Conservation (phyloP, 805 yeast genomes). For the Myxozyma mucilagina region DNA sequence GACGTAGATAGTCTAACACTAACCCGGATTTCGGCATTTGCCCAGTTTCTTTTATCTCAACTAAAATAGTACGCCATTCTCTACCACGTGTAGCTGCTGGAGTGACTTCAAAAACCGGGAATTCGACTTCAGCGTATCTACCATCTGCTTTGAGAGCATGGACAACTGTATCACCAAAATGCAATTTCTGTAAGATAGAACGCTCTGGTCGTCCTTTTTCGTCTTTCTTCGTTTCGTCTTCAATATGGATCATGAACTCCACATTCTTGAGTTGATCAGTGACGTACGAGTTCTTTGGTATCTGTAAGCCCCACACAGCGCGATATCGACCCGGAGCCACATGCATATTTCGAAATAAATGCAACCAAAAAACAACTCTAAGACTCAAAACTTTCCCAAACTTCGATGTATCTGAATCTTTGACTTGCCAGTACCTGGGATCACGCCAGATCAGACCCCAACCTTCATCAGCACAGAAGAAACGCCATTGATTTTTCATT, state of each 20-base stretch:
- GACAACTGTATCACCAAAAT: conserved; percentile 3
- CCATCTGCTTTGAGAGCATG: not conserved
- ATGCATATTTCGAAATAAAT: conserved; percentile 19
- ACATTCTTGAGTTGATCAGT: not conserved
- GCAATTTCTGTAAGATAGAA: not conserved
- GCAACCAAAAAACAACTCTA: conserved; percentile 23
- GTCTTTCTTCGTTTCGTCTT: conserved; percentile 9
- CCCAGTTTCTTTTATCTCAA: conserved; percentile 25
- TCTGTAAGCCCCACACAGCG: conserved; percentile 21
- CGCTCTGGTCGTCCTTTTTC: conserved; percentile 23
- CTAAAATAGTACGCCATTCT: conserved; percentile 21
- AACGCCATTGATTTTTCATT: conserved; percentile 3
- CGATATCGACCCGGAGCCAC: conserved; percentile 26
- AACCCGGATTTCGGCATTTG: conserved; percentile 6
- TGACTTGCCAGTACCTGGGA: conserved; percentile 13
- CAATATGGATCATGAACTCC: conserved; percentile 13
- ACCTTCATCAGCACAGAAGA: conserved; percentile 24
- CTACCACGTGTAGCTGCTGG: not conserved
- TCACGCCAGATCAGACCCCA: conserved; percentile 31
- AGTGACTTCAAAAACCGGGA: conserved; percentile 18
- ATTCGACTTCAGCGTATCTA: conserved; percentile 22
- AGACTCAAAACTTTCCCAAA: conserved; percentile 18
- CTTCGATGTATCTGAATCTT: conserved; percentile 2
- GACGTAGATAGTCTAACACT: conserved; percentile 19
- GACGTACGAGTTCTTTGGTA: not conserved